Base-by-base conservation (phyloP, 805 yeast species). In the Debaryomyces castellii region DNA sequence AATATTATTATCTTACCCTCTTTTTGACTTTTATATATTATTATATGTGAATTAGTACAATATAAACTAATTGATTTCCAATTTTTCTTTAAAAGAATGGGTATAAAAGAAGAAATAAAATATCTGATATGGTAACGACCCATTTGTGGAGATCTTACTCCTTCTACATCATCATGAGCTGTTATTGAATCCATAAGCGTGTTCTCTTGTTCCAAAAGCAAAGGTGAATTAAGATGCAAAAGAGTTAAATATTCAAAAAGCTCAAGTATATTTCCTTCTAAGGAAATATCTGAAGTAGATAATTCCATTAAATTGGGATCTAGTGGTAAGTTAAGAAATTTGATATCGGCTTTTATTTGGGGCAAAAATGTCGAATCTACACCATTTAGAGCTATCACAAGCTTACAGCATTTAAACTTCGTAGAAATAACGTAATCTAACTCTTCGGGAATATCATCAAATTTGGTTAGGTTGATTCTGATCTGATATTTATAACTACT, bases 201-300 rank as follows among this genome's bases (percentile, higher is more conserved):
- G 11, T 10, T 25, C 7, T 25, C 12, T 25, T 25, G 42, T 23
- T 47, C 49, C 7, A 37, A 23, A 18, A 25, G 7, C 3, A 25
- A 6, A 25, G 48, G 12, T 35, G 58, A 54, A 28, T 57, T 53
- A 10, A 54, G 11, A 28, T 53, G 51, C 20, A 55, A 35, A 25
- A 59, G 43, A 5, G 46, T 32, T 20, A 59, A 46, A 40, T 54
- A 58, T 43, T 59, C 64, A 46, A 55, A 53, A 3, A 51, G 22
- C 5, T 43, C 30, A 7, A 10, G 21, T 12, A 46, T 14, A n/a
- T 40, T 30, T 12, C 36, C 40, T n/a, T n/a, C n/a, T n/a, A n/a
- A n/a, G n/a, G n/a, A n/a, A n/a, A n/a, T n/a, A n/a, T n/a, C n/a
- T n/a, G n/a, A n/a, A n/a, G n/a, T n/a, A n/a, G n/a, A n/a, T n/a